phyloP scores from a whole-genome alignment of 768 basidiomycete genomes.

The Amyloporia xantha region DNA sequence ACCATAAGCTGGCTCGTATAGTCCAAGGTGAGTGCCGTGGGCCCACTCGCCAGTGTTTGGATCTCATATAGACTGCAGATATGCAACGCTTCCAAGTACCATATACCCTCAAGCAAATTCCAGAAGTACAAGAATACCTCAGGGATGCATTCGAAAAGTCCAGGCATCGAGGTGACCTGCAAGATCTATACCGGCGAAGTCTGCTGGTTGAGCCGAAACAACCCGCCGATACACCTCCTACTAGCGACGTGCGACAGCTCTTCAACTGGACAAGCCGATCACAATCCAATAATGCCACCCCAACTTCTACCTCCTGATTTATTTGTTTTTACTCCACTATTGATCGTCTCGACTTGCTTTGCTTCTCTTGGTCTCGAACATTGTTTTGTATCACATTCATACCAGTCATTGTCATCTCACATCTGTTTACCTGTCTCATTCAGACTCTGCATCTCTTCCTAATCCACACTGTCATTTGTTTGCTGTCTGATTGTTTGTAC shows the following conservation, averaged over 20 bases:
- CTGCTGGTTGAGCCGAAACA: slow-evolving; percentile 81
- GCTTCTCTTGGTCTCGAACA: neutral
- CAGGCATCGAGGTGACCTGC: slow-evolving; percentile 71
- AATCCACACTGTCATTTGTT: slow-evolving; percentile 2
- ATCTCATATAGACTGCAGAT: slow-evolving; percentile 43
- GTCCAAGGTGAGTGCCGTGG: slow-evolving; percentile 55
- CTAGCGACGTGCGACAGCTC: slow-evolving; percentile 67
- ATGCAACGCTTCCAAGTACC: slow-evolving; percentile 89
- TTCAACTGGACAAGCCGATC: slow-evolving; percentile 75
- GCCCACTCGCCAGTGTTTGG: neutral
- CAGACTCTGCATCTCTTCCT: neutral
- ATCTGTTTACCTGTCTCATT: no score
- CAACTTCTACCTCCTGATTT: slow-evolving; percentile 28
- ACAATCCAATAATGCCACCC: slow-evolving; percentile 33
- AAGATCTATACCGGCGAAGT: slow-evolving; percentile 77
- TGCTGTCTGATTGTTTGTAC: slow-evolving; percentile 11
- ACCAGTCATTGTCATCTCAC: neutral
- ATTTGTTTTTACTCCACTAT: slow-evolving; percentile 7
- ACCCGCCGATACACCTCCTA: slow-evolving; percentile 57
- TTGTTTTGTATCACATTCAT: slow-evolving; percentile 7
- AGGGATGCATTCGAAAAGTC: slow-evolving; percentile 68
- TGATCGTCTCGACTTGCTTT: neutral
- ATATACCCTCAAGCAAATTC: slow-evolving; percentile 82
- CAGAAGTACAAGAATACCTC: slow-evolving; percentile 81
- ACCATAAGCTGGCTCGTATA: slow-evolving; percentile 83